Evolutionary conservation across 257 asterid species (phyloP).

Genomic region (Paraleonurus japonicus): DNA sequence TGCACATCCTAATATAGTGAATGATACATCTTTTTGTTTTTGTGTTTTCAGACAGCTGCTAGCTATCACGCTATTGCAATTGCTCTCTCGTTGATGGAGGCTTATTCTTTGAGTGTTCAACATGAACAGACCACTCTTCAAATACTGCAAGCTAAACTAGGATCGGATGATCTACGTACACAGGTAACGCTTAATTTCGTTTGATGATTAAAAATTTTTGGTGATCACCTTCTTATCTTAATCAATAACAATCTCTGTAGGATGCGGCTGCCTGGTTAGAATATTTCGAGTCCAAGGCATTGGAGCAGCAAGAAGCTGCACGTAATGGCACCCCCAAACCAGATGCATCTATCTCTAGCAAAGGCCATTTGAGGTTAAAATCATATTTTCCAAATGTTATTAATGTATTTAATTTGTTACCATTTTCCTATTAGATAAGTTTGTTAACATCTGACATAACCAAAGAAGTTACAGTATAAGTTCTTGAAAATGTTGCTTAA

Average conservation of each 20-base stretch:
- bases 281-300: constrained; percentile 80
- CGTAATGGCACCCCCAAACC: constrained; percentile 83
- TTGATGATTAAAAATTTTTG: constrained; percentile 4
- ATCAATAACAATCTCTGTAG: constrained; percentile 38
- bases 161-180: constrained; percentile 38
- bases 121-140: constrained; percentile 42
- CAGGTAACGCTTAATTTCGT: constrained; percentile 27
- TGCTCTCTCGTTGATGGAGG: constrained; percentile 43
- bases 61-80: constrained; percentile 45
- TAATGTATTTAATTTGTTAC: not conserved
- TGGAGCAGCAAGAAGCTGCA: constrained; percentile 91
- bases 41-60: constrained; percentile 34
- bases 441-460: not conserved
- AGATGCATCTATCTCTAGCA: constrained; percentile 87
- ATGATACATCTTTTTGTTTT: not conserved
- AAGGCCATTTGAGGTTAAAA: constrained; percentile 75
- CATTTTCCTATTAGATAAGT: not conserved
- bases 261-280: constrained; percentile 96
- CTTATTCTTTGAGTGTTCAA: constrained; percentile 39
- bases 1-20: not conserved
- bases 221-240: constrained; percentile 27
- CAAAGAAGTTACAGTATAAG: not conserved
- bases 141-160: constrained; percentile 37
- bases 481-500: constrained; percentile 4
- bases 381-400: constrained; percentile 2